phyloP scores from a whole-genome alignment of 768 basidiomycete species.

The Collybia nuda region DNA sequence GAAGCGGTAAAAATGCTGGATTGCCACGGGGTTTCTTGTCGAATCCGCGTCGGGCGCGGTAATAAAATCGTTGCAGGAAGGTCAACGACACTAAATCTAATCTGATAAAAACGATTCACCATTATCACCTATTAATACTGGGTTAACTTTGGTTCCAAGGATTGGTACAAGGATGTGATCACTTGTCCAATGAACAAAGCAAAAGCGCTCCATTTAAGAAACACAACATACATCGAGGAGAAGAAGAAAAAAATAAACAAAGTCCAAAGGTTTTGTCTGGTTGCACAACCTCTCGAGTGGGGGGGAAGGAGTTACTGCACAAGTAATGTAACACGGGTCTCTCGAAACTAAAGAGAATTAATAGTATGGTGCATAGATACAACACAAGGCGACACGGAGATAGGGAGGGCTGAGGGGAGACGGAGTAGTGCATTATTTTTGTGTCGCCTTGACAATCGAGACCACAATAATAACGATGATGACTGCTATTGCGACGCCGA shows the following conservation, averaged over 20 bases:
- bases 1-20: too few species aligned
- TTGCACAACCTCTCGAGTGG: neutral
- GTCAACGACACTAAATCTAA: too few species aligned
- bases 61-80: too few species aligned
- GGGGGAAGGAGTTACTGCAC: neutral
- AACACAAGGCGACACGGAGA: conserved; percentile 27
- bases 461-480: conserved; percentile 96
- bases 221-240: neutral
- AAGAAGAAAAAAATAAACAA: neutral
- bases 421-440: conserved; percentile 32
- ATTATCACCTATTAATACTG: too few species aligned
- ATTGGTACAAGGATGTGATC: too few species aligned
- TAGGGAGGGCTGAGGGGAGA: conserved; percentile 12
- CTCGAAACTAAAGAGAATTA: conserved; percentile 6
- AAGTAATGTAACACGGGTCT: conserved; percentile 3
- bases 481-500: conserved; percentile 84
- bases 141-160: too few species aligned
- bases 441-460: conserved; percentile 86
- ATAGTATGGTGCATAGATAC: conserved; percentile 41
- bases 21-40: too few species aligned
- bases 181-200: too few species aligned
- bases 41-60: too few species aligned
- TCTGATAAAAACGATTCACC: too few species aligned
- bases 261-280: neutral
- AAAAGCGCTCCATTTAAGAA: neutral